Evolutionary conservation across 225 moss, liverwort and hornwort genomes (phyloP).

Genomic region (Pseudoscleropodium purum): DNA sequence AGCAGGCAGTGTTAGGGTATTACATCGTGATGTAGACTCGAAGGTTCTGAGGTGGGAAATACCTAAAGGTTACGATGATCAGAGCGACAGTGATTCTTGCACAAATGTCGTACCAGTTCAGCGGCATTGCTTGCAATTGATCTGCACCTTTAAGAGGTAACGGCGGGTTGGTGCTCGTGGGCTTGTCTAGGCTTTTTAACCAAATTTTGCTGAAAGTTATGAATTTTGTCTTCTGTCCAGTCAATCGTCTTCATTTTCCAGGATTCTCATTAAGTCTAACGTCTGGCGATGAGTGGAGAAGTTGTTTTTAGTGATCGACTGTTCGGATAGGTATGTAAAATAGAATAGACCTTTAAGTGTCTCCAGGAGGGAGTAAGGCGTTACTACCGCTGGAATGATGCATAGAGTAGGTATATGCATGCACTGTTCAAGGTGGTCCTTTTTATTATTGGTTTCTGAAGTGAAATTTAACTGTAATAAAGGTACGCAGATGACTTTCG

Average conservation of each 20-base stretch:
- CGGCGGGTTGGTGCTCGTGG: not conserved
- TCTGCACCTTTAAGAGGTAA: constrained; percentile 58
- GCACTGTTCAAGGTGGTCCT: not conserved
- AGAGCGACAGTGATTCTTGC: constrained; percentile 58
- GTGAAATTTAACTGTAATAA: constrained; percentile 25
- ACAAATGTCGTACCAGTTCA: constrained; percentile 64
- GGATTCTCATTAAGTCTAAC: not conserved
- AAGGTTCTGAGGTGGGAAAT: constrained; percentile 64
- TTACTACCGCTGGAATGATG: not conserved
- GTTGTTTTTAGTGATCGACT: not conserved
- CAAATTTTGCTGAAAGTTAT: not conserved
- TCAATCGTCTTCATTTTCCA: not conserved
- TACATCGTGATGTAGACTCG: constrained; percentile 9
- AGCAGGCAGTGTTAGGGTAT: constrained; percentile 9
- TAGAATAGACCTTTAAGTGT: not conserved
- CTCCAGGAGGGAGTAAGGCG: not conserved
- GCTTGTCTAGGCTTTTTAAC: not conserved
- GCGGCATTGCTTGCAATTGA: constrained; percentile 44
- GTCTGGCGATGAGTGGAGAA: not conserved
- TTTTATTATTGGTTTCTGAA: constrained; percentile 15
- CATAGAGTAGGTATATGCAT: not conserved
- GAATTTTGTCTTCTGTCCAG: not conserved
- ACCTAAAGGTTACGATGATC: constrained; percentile 92
- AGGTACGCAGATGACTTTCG: constrained; percentile 74
- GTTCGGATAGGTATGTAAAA: not conserved